Base-by-base conservation (phyloP, 2,329 filamentous ascomycete species). In the Aspergillus sp. region DNA sequence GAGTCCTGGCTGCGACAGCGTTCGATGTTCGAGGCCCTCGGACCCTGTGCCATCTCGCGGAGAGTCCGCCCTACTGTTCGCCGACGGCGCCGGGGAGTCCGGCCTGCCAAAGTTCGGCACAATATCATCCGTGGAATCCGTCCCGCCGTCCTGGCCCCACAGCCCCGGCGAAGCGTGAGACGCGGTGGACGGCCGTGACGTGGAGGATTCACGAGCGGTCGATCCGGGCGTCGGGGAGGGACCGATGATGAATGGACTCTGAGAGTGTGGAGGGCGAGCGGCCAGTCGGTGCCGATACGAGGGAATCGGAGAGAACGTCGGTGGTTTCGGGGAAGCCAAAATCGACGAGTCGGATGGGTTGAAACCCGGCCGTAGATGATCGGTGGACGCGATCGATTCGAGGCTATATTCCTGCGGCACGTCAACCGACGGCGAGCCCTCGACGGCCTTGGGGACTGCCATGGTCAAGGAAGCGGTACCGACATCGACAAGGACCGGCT, bases 391-490 rank as follows among this genome's bases (percentile, higher is more conserved):
- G 19, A 75, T 59, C 16, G 78, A 52, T 43, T 70, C 72, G 57
- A 80, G 63, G 19, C 74, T 68, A 47, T 78, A 80, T 8, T 69
- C 60, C 3, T 69, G 63, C n/a, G 69, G 60, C 20, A 74, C 43
- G 4, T 22, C 19, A 10, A 6, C 19, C 10, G 19, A 22, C 10
- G 19, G 10, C 11, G 42, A 38, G 24, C 36, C 40, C 17, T 50
- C 30, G 13, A 44, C 45, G 36, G 51, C 50, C 39, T 78, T 80
- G 30, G 78, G 72, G 11, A 80, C 71, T 4, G 89, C 89, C 78
- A 95, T 82, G 1, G 89, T 95, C 30, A 98, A 69, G 3, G 88
- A 94, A 1, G 89, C 84, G 62, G 93, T 83, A 16, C 80, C 81
- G 11, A 96, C 82, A 52, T 96, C 88, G 50, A 93, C 76, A 10